A percentile compares a stretch with the other conserved stretches of the same genome.
Conservation (phyloP, 2,329 filamentous ascomycete genomes). For the Colletotrichum sidae region DNA sequence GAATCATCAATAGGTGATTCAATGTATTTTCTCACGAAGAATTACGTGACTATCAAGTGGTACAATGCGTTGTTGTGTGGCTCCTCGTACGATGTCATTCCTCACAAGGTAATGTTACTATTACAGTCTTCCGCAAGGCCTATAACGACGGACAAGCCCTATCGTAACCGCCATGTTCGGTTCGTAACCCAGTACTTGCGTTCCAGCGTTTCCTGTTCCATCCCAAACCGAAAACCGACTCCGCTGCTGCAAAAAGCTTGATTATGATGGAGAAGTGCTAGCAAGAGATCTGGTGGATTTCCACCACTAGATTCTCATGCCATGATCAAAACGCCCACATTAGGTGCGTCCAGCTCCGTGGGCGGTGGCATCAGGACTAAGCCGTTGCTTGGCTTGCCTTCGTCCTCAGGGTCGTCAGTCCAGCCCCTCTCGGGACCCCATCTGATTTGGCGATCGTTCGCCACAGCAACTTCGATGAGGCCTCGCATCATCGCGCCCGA, state of each 20-base stretch:
- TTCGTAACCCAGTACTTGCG: not conserved
- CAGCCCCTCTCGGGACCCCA: conserved; percentile 78
- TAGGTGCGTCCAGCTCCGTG: conserved; percentile 22
- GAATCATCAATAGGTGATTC: no score
- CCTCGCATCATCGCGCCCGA: conserved; percentile 72
- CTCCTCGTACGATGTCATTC: conserved; percentile 7
- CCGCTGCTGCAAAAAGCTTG: not conserved
- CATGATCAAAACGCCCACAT: conserved; percentile 35
- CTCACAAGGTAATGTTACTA: conserved; percentile 28
- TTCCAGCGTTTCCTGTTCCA: conserved; percentile 13
- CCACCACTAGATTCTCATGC: conserved; percentile 14
- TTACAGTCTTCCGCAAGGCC: conserved; percentile 30
- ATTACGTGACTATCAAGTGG: no score
- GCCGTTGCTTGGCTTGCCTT: conserved; percentile 36
- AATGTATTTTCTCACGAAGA: no score
- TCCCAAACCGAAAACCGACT: conserved; percentile 5
- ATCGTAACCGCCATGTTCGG: not conserved
- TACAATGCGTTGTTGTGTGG: no score
- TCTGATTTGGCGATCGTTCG: conserved; percentile 63
- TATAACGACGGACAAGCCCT: conserved; percentile 1
- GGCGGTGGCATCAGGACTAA: conserved; percentile 26
- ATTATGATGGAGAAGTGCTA: conserved; percentile 13
- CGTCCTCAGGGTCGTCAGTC: conserved; percentile 64
- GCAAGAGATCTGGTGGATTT: not conserved
- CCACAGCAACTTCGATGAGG: conserved; percentile 64